phyloP scores from a whole-genome alignment of 2,329 filamentous ascomycete genomes.

The Apiospora saccharicola region DNA sequence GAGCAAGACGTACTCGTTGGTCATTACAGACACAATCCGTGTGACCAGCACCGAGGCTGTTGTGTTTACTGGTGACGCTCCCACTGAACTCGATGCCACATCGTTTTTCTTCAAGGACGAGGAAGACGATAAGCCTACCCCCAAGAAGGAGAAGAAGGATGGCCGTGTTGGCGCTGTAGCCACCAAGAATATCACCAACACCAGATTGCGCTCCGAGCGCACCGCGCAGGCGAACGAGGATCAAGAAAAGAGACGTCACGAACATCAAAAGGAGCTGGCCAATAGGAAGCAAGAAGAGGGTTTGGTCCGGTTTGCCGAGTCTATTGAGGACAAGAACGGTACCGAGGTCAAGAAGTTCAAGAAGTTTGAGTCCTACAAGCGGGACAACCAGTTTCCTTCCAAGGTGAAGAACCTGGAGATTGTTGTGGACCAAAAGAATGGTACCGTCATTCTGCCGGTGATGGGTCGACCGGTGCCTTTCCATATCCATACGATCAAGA shows the following conservation, averaged over 20 bases:
- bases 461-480: conserved; percentile 98
- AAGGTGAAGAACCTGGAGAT: conserved; percentile 87
- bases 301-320: conserved; percentile 83
- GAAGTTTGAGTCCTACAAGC: conserved; percentile 98
- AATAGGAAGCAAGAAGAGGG: conserved; percentile 90
- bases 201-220: conserved; percentile 88
- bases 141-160: conserved; percentile 92
- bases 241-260: conserved; percentile 83
- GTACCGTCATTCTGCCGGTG: conserved; percentile 90
- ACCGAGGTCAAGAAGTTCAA: conserved; percentile 98
- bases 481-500: conserved; percentile 98
- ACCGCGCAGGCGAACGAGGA: conserved; percentile 89
- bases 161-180: conserved; percentile 84
- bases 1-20: conserved; percentile 86
- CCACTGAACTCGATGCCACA: conserved; percentile 89
- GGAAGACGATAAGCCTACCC: conserved; percentile 82
- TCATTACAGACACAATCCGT: conserved; percentile 92
- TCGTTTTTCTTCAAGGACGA: conserved; percentile 99
- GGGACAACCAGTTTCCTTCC: conserved; percentile 89
- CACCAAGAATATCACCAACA: conserved; percentile 94
- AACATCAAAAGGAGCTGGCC: conserved; percentile 91
- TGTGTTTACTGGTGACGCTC: conserved; percentile 92
- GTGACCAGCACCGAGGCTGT: conserved; percentile 81
- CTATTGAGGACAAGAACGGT: conserved; percentile 84
- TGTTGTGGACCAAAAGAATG: conserved; percentile 88